Percentiles rank a stretch among this genome's conserved stretches.
Evolutionary conservation across 75 land plant species (phyloP).

Genomic region (Picea sitchensis): DNA sequence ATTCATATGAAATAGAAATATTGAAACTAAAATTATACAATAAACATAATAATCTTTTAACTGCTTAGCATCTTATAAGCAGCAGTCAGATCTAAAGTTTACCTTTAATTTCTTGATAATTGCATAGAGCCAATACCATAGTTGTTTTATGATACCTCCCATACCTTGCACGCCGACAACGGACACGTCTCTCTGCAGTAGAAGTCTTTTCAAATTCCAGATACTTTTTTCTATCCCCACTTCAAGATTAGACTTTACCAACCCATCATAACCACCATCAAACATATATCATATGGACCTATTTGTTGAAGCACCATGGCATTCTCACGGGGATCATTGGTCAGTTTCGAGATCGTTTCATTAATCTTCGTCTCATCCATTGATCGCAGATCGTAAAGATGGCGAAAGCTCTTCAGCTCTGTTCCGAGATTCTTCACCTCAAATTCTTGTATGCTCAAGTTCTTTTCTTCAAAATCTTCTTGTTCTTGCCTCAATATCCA

Average conservation of each 20-base stretch:
- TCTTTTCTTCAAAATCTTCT: too few species aligned
- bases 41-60: too few species aligned
- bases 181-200: neutral
- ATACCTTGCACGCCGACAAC: conserved; percentile 1
- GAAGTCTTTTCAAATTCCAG: neutral
- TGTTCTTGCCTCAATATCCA: too few species aligned
- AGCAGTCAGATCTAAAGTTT: neutral
- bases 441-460: too few species aligned
- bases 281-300: neutral
- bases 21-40: too few species aligned
- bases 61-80: too few species aligned
- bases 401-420: neutral
- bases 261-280: neutral
- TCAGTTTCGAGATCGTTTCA: neutral
- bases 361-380: neutral
- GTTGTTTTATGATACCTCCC: conserved; percentile 7
- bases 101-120: conserved; percentile 3
- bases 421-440: neutral
- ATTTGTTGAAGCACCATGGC: conserved; percentile 4
- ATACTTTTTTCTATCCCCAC: conserved; percentile 3
- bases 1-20: too few species aligned
- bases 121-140: neutral
- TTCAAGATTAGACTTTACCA: neutral
- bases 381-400: neutral
- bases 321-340: neutral